A percentile compares a stretch with the other conserved stretches of the same genome.
Evolutionary conservation across 257 asterid genomes (phyloP).

Genomic region (Echium plantagineum): DNA sequence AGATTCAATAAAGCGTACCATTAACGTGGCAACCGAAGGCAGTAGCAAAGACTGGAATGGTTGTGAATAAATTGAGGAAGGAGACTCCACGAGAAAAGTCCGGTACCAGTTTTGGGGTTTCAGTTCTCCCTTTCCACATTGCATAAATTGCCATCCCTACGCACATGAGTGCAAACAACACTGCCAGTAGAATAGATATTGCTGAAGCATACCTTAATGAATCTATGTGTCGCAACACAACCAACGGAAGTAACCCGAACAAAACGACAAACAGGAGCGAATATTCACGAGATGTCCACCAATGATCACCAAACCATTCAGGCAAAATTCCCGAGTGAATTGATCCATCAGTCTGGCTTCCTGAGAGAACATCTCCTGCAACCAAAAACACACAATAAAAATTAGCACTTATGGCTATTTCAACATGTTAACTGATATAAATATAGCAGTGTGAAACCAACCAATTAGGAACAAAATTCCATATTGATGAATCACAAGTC

Average conservation of each 20-base stretch:
- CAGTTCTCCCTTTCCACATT: slow-evolving; percentile 58
- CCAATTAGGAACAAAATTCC: no score
- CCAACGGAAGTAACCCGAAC: slow-evolving; percentile 71
- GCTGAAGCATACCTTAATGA: slow-evolving; percentile 89
- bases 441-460: no score
- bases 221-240: slow-evolving; percentile 80
- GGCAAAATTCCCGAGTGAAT: slow-evolving; percentile 77
- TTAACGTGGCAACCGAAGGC: slow-evolving; percentile 95
- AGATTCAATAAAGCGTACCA: slow-evolving; percentile 28
- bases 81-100: slow-evolving; percentile 53
- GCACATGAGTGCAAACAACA: slow-evolving; percentile 68
- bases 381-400: no score
- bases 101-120: slow-evolving; percentile 53
- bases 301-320: slow-evolving; percentile 89
- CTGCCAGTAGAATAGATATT: slow-evolving; percentile 78
- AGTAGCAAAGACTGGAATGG: slow-evolving; percentile 85
- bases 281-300: slow-evolving; percentile 85
- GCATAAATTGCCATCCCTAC: slow-evolving; percentile 74
- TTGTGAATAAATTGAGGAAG: slow-evolving; percentile 55
- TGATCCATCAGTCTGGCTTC: slow-evolving; percentile 59
- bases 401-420: no score
- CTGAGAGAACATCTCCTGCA: slow-evolving; percentile 87
- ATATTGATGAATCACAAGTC: no score
- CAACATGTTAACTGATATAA: no score
- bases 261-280: slow-evolving; percentile 66